Base-by-base conservation (phyloP, 2,329 filamentous ascomycete genomes). In the Aspergillus nomiae region DNA sequence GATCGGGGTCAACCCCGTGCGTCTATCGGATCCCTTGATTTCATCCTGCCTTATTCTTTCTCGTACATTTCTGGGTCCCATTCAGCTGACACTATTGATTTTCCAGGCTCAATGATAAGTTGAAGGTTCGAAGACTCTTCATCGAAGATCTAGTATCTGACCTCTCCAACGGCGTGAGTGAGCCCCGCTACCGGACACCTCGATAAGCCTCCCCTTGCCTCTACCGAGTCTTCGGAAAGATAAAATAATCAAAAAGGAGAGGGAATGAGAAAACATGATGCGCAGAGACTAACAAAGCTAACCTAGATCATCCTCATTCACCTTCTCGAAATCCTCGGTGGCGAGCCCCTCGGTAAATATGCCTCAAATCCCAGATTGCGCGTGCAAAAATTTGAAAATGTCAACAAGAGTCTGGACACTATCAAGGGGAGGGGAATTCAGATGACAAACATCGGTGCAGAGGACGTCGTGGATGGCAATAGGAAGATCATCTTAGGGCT, bases 381-480 rank as follows among this genome's bases (percentile, higher is more conserved):
- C 62, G 95, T 99, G 58, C 95, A 99, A 82, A 90, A 89, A 71
- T 99, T 98, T 79, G 95, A 99, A 79, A 99, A 99, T 86, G 94
- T 95, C 78, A 98, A 98, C 82, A 90, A 94, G 70, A 92, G 92
- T 56, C 88, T 99, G 65, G 90, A 97, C 79, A 99, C 95, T 73
- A 93, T 99, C 82, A 96, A 92, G 76, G 89, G 88, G 62, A 85
- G 93, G 70, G 90, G 92, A 24, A 98, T 99, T 67, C 94, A 97
- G 77, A 92, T 99, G 90, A 97, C 93, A 69, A 99, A 99, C 71
- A 98, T 98, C 73, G 95, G 95, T 59, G 95, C 95, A 9, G 95
- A 98, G 79, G 95, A 99, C 84, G 92, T 99, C 28, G 95, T 99
- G 34, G 94, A 99, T 78, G 95, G 95, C 41, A 99, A 98, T 78